These are phyloP conservation scores for Phtheirospermum japonicum DNA, from an alignment of 257 asterid genomes.

Conservation along the genomic window DNA sequence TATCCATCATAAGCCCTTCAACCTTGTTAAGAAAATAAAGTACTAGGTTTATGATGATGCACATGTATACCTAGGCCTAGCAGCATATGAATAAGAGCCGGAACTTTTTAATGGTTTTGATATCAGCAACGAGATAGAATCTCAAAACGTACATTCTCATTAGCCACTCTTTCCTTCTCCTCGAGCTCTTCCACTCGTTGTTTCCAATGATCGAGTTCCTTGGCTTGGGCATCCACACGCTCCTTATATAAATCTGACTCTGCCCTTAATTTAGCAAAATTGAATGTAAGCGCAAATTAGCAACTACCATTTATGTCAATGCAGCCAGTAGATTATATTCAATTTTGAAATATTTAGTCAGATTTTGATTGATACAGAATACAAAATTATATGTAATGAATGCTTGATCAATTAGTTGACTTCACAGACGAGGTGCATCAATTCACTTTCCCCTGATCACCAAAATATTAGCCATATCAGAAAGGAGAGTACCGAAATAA, in stretches of 20 bases:
- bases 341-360: constrained; percentile 22
- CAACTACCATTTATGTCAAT: constrained; percentile 5
- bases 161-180: constrained; percentile 92
- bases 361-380: constrained; percentile 16
- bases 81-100: constrained; percentile 6
- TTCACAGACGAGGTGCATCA: constrained; percentile 19
- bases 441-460: background rate
- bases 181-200: constrained; percentile 80
- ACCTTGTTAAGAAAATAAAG: constrained; percentile 42
- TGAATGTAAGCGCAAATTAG: constrained; percentile 22
- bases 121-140: constrained; percentile 19
- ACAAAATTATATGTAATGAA: background rate
- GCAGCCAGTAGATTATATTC: constrained; percentile 17
- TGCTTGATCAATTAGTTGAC: constrained; percentile 4
- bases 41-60: constrained; percentile 14
- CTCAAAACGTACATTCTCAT: constrained; percentile 73
- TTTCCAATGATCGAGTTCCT: constrained; percentile 80
- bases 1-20: constrained; percentile 96
- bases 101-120: constrained; percentile 15
- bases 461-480: constrained; percentile 20
- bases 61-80: background rate
- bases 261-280: constrained; percentile 62
- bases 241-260: constrained; percentile 75
- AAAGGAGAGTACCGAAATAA: constrained; percentile 9
- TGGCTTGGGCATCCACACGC: constrained; percentile 67